Percentiles rank a stretch among this genome's conserved stretches.
Conservation (phyloP, 139 green algal genomes). For the Chlorella sp. region DNA sequence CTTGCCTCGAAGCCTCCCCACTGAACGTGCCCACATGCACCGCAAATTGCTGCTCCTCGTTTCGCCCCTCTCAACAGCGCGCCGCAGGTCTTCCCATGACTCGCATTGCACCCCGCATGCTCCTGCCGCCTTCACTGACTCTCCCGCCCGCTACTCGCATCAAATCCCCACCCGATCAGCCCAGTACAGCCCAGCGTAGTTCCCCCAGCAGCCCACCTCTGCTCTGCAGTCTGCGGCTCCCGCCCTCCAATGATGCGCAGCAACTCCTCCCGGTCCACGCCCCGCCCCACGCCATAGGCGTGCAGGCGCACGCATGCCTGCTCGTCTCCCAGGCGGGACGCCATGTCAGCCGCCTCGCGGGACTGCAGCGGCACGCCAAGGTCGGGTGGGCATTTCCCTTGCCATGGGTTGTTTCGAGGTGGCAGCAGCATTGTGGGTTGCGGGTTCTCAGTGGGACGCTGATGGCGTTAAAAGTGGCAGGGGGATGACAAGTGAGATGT, state of each 20-base stretch:
- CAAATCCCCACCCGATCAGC: no score
- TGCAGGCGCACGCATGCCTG: conserved; percentile 61
- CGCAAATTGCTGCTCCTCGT: no score
- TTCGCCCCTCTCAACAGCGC: no score
- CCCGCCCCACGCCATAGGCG: conserved; percentile 79
- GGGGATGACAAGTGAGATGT: no score
- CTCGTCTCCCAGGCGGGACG: conserved; percentile 65
- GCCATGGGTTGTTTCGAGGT: no score
- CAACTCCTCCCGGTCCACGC: conserved; percentile 73
- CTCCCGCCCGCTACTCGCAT: neutral
- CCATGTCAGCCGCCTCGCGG: conserved; percentile 57
- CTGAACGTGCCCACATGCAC: neutral
- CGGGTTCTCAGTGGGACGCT: no score
- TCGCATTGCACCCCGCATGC: neutral
- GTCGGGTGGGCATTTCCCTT: no score
- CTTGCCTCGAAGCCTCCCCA: neutral
- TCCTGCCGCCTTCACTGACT: no score
- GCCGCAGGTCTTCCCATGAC: neutral
- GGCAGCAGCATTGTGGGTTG: conserved; percentile 1
- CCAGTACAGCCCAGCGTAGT: no score
- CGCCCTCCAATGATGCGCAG: conserved; percentile 55
- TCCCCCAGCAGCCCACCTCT: neutral
- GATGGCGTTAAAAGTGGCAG: no score
- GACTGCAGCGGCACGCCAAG: conserved; percentile 18
- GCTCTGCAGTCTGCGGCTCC: neutral